phyloP scores from a whole-genome alignment of 495 filamentous ascomycete genomes.

The Penicillium antarcticum region DNA sequence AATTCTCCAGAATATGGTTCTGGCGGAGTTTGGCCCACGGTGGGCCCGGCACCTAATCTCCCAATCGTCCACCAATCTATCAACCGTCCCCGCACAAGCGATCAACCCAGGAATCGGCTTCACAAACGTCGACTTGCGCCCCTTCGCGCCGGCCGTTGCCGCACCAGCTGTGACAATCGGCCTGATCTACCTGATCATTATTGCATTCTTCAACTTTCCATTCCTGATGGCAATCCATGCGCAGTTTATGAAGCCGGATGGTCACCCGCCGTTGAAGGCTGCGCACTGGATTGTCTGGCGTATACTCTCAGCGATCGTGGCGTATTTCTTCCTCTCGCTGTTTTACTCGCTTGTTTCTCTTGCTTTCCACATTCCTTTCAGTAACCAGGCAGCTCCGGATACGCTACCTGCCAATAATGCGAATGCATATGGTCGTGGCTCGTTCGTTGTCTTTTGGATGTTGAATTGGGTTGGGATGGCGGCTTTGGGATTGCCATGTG shows the following conservation, averaged over 20 bases:
- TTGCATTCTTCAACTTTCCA: slow-evolving; percentile 68
- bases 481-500: slow-evolving; percentile 63
- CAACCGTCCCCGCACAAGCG: slow-evolving; percentile 46
- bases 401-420: slow-evolving; percentile 42
- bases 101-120: slow-evolving; percentile 64
- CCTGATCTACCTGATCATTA: slow-evolving; percentile 70
- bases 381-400: slow-evolving; percentile 38
- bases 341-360: slow-evolving; percentile 65
- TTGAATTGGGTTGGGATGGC: slow-evolving; percentile 69
- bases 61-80: slow-evolving; percentile 32
- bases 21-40: slow-evolving; percentile 47
- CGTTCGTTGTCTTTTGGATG: slow-evolving; percentile 73
- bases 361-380: slow-evolving; percentile 64
- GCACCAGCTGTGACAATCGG: slow-evolving; percentile 63
- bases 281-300: slow-evolving; percentile 62
- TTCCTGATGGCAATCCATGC: slow-evolving; percentile 69
- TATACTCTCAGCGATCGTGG: slow-evolving; percentile 52
- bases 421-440: slow-evolving; percentile 58
- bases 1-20: slow-evolving; percentile 40
- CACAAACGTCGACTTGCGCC: slow-evolving; percentile 57
- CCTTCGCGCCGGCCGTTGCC: slow-evolving; percentile 54
- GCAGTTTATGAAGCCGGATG: slow-evolving; percentile 47
- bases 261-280: slow-evolving; percentile 58
- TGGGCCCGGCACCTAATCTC: slow-evolving; percentile 41
- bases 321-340: slow-evolving; percentile 66